Conservation (phyloP, 2,329 filamentous ascomycete species). For the Sporothrix euskadiensis region DNA sequence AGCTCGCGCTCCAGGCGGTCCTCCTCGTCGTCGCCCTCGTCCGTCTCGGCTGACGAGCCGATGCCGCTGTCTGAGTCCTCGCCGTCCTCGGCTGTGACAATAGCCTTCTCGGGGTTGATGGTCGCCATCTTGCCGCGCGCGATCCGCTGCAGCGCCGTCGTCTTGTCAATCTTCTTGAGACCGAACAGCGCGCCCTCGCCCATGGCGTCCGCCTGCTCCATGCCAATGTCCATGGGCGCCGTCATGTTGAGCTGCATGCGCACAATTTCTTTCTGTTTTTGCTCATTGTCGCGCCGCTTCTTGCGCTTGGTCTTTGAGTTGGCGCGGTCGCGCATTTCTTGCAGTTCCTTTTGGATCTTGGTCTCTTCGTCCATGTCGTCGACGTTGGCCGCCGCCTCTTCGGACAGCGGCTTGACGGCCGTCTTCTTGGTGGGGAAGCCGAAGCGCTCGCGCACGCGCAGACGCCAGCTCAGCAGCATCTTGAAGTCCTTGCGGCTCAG, state of each 20-base stretch:
- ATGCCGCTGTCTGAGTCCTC: conserved; percentile 60
- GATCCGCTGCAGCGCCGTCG: conserved; percentile 67
- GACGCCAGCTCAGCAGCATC: conserved; percentile 80
- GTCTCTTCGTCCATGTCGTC: conserved; percentile 94
- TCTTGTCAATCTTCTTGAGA: conserved; percentile 77
- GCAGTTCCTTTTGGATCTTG: conserved; percentile 82
- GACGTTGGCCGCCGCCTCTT: conserved; percentile 79
- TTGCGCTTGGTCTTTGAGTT: conserved; percentile 77
- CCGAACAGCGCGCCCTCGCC: conserved; percentile 85
- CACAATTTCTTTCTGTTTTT: conserved; percentile 91
- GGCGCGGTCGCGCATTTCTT: conserved; percentile 78
- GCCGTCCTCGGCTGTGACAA: conserved; percentile 46
- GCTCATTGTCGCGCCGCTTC: conserved; percentile 83
- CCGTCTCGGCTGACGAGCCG: conserved; percentile 55
- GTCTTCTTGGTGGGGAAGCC: conserved; percentile 78
- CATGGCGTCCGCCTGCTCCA: conserved; percentile 77
- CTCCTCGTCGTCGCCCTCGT: conserved; percentile 67
- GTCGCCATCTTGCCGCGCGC: conserved; percentile 77
- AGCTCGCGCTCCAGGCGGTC: conserved; percentile 82
- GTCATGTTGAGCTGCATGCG: conserved; percentile 98
- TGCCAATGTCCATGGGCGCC: conserved; percentile 90
- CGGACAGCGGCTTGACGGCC: conserved; percentile 47
- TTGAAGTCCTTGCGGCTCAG: conserved; percentile 95
- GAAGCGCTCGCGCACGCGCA: conserved; percentile 87
- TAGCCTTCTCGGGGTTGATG: conserved; percentile 44